Evolutionary conservation across 345 rosid species (phyloP), one percentile per base, ranked within the genome.

Genomic region (Pelargonium nanum): DNA sequence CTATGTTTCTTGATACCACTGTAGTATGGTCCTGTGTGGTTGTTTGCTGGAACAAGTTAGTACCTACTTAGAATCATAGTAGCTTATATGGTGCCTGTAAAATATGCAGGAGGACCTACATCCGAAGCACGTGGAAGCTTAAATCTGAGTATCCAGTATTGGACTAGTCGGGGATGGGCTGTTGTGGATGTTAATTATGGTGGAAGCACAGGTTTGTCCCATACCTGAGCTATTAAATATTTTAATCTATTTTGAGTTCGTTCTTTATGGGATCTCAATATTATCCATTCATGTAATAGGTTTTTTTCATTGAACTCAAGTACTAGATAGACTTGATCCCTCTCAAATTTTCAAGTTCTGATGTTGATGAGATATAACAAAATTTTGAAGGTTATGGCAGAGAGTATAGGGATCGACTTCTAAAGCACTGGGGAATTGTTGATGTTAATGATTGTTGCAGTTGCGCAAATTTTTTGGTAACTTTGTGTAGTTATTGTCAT

Each of bases 131-230:
- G 66, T 34, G 97, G 95, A 67, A 77, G 72, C 30, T 72, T 92
- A 74, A 80, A 85, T 71, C 72, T 82, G 57, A 84, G 84, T 67
- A 70, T 85, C 74, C 99, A 93, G 70, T 93, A 82, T 72, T 93
- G 96, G 96, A 93, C 99, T 19, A 93, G 94, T 74, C 79, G 99
- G 59, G 99, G 99, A 60, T 93, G 99, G 99, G 97, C 97, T 50
- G 71, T 83, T 65, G 97, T 85, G 67, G 99, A 89, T 76, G 97
- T 93, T 57, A 93, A 89, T 65, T 93, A 89, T 60, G 99, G 97
- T 66, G 99, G 97, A 81, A 93, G 99, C 91, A 87, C 97, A 59
- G 99, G 99, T 93, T 70, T 65, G 89, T 83, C 58, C 54, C 57
- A 62, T 63, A 22, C 56, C 45, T 60, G 23, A 57, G 52, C n/a